phyloP scores from a whole-genome alignment of 306 rosid genomes.

The Cicer bijugum region DNA sequence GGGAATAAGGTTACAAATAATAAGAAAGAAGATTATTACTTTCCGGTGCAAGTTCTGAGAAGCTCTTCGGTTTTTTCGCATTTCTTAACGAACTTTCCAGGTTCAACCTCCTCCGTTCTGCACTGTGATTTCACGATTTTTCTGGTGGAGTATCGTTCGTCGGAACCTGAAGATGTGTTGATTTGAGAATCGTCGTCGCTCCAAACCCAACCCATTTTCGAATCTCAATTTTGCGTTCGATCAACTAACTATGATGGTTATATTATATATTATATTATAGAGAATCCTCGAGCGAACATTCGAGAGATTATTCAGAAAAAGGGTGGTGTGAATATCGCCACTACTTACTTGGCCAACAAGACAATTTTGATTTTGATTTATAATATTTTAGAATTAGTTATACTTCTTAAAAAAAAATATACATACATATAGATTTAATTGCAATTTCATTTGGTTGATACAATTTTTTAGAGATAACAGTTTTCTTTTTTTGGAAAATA shows the following conservation, averaged over 20 bases:
- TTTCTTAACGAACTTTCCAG: constrained; percentile 77
- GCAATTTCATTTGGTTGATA: no score
- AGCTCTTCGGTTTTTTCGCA: constrained; percentile 87
- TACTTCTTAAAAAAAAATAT: no score
- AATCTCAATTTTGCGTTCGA: not conserved
- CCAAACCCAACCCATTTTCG: constrained; percentile 84
- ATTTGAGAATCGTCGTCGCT: constrained; percentile 49
- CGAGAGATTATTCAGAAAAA: not conserved
- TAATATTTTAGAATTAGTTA: no score
- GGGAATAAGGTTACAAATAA: no score
- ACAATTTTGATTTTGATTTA: not conserved
- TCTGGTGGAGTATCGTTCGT: constrained; percentile 57
- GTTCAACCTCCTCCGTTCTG: constrained; percentile 78
- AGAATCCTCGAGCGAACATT: not conserved
- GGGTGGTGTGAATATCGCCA: not conserved
- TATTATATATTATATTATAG: not conserved
- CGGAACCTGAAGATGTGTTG: constrained; percentile 30
- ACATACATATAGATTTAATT: no score
- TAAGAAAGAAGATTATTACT: constrained; percentile 38
- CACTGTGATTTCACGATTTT: constrained; percentile 74
- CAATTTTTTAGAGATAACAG: no score
- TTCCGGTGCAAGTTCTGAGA: constrained; percentile 73
- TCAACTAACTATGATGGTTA: not conserved
- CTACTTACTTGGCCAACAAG: not conserved
- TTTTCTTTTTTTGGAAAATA: no score